Evolutionary conservation across 148 eudicot genomes (phyloP), one percentile per base, ranked within the genome.

Genomic region (Rhododendron ovatum): DNA sequence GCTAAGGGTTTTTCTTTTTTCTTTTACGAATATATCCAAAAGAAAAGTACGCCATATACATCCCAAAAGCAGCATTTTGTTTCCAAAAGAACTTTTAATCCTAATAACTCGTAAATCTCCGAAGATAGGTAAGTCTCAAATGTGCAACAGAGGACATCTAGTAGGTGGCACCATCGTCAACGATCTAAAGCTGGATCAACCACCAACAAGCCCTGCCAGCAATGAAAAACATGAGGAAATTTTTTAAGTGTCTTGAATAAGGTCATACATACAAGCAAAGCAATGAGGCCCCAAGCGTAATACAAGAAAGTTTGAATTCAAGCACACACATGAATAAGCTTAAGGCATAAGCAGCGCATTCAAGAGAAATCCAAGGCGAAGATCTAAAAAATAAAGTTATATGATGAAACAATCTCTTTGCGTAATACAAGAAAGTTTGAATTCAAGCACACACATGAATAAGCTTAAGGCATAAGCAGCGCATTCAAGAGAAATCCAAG

Each of bases 151-250:
- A 41, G 48, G 82, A 50, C 39, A 80, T 26, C 61, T 47, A 14
- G 39, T 17, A 50, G 61, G 61, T 55, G 24, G 61, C 61, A 57
- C 61, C 24, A 20, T 57, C 4, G n/a, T 11, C 18, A 5, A 47
- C 50, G 50, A 47, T 47, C 50, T 47, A 47, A 47, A 47, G 50
- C 50, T 28, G 35, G 22, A 80, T 80, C 24, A 48, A 48, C 61
- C 82, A 80, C 82, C 39, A 48, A 80, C 24, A 1, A 80, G 39
- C 82, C 82, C 82, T 80, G 61, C 82, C 50, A 51, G 59, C 24
- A 50, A 48, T 26, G 39, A 50, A 14, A 28, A 80, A 80, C 13
- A 80, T 22, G 69, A 24, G 69, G 37, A 50, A 45, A 24, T 7
- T 24, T 22, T 80, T 35, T 28, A 22, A 80, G 26, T 48, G 35